Percentiles rank a stretch among this genome's conserved stretches.
phyloP scores from a whole-genome alignment of 2,329 filamentous ascomycete genomes.

The Fusarium kyushuense region DNA sequence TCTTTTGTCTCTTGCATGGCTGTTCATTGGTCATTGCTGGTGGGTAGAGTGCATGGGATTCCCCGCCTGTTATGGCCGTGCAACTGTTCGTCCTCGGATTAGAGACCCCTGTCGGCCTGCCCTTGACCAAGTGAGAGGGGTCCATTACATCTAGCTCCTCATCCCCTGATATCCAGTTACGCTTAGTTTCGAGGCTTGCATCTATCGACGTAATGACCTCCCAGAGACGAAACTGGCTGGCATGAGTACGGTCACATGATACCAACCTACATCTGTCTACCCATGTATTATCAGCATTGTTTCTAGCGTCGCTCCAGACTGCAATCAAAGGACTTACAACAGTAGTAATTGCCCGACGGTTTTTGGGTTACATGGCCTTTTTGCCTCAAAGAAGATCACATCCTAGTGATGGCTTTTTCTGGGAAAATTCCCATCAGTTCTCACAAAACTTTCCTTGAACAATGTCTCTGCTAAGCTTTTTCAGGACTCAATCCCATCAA shows the following conservation, averaged over 20 bases:
- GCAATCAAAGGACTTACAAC: background rate
- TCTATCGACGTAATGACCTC: slow-evolving; percentile 26
- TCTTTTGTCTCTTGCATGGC: slow-evolving; percentile 42
- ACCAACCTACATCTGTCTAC: background rate
- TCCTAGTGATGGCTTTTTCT: background rate
- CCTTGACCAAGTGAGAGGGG: background rate
- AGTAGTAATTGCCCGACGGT: background rate
- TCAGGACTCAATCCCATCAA: slow-evolving; percentile 15
- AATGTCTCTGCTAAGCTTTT: slow-evolving; percentile 27
- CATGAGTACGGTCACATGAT: slow-evolving; percentile 4
- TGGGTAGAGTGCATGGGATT: slow-evolving; percentile 30
- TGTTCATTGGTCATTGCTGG: slow-evolving; percentile 38
- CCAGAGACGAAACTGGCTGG: slow-evolving; percentile 2
- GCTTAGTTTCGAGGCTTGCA: slow-evolving; percentile 8
- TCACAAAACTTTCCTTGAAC: slow-evolving; percentile 34
- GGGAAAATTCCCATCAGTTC: slow-evolving; percentile 39
- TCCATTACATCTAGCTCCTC: slow-evolving; percentile 3
- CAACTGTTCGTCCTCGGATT: slow-evolving; percentile 7
- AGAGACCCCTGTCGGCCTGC: background rate
- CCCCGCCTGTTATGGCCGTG: slow-evolving; percentile 27
- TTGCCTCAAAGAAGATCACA: background rate
- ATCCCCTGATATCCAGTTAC: slow-evolving; percentile 9
- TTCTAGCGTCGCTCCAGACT: background rate
- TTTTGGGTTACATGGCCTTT: background rate
- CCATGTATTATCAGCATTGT: background rate